Percentiles rank a stretch among this genome's conserved stretches.
phyloP scores from a whole-genome alignment of 2,329 filamentous ascomycete genomes.

The Aaosphaeria arxii region DNA sequence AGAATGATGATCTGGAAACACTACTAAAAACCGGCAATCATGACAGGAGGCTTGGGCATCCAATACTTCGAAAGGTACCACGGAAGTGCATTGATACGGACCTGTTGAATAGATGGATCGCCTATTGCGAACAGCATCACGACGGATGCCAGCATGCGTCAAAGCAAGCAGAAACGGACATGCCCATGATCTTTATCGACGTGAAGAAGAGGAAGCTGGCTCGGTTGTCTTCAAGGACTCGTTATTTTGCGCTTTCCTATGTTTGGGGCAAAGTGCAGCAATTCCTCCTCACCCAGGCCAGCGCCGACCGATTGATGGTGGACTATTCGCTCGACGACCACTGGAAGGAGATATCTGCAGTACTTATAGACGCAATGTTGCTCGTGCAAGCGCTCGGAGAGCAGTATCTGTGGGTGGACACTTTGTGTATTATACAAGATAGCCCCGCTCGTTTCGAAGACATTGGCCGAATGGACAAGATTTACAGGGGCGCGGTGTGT shows the following conservation, averaged over 20 bases:
- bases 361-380: neutral
- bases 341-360: neutral
- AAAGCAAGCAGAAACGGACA: too few relatives aligned
- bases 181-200: too few relatives aligned
- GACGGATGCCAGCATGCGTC: too few relatives aligned
- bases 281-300: neutral
- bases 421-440: neutral
- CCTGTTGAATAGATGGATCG: too few relatives aligned
- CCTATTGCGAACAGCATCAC: too few relatives aligned
- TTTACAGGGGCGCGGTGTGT: neutral
- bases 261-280: neutral
- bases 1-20: too few relatives aligned
- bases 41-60: too few relatives aligned
- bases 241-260: conserved; percentile 26
- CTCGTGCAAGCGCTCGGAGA: neutral
- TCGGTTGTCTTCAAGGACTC: too few relatives aligned
- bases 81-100: too few relatives aligned
- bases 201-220: too few relatives aligned
- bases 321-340: neutral
- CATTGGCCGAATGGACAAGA: neutral
- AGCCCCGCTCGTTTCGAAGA: neutral
- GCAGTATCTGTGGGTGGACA: neutral
- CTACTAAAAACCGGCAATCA: too few relatives aligned
- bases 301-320: neutral
- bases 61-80: too few relatives aligned